Conservation (phyloP, 2,329 filamentous ascomycete genomes). For the Aspergillus aculeatus region DNA sequence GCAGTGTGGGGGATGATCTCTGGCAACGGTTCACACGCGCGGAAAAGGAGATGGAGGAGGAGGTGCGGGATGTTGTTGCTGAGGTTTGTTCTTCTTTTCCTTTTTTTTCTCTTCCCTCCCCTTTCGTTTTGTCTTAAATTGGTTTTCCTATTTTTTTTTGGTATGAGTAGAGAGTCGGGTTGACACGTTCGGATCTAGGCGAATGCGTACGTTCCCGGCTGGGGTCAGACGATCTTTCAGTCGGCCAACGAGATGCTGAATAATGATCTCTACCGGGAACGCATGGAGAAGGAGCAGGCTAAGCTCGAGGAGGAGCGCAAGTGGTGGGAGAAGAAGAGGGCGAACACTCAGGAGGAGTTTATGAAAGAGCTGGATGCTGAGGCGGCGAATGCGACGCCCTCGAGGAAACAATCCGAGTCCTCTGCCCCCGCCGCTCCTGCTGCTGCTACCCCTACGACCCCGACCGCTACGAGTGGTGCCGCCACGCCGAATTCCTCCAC, state of each 20-base stretch:
- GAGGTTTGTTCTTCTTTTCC: conserved; percentile 60
- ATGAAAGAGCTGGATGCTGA: conserved; percentile 71
- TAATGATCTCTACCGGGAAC: conserved; percentile 73
- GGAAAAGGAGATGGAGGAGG: conserved; percentile 97
- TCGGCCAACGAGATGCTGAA: conserved; percentile 93
- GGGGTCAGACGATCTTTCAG: conserved; percentile 96
- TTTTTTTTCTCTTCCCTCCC: neutral
- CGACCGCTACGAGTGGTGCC: conserved; percentile 13
- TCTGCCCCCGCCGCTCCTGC: conserved; percentile 12
- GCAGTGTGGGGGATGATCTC: conserved; percentile 91
- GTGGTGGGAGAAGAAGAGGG: conserved; percentile 88
- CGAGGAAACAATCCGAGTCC: neutral
- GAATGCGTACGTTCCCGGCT: conserved; percentile 81
- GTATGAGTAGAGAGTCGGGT: no score
- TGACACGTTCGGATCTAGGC: conserved; percentile 56
- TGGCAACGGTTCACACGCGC: conserved; percentile 90
- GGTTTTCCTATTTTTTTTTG: no score
- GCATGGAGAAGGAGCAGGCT: conserved; percentile 71
- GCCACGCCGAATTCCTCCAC: conserved; percentile 9
- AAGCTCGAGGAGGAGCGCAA: conserved; percentile 72
- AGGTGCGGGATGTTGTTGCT: conserved; percentile 87
- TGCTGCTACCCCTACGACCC: conserved; percentile 12
- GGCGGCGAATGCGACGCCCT: neutral
- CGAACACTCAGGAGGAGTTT: conserved; percentile 70
- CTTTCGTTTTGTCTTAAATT: conserved; percentile 12